A percentile compares a stretch with the other conserved stretches of the same genome.
These are phyloP conservation scores for Euryodendron excelsum DNA, from an alignment of 148 eudicot species.

Conservation along the genomic window DNA sequence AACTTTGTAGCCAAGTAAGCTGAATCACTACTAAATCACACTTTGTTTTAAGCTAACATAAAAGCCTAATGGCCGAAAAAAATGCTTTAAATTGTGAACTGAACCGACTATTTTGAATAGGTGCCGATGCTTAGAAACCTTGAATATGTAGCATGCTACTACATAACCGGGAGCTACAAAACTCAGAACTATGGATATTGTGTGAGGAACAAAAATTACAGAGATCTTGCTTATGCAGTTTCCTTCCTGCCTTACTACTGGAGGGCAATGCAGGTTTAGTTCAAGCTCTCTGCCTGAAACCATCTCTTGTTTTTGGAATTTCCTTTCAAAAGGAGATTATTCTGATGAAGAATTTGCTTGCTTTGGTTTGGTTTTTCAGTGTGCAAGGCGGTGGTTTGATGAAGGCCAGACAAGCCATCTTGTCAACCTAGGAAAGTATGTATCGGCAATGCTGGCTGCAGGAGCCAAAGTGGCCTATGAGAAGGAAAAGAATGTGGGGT, in stretches of 20 bases:
- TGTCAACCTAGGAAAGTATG: conserved; percentile 84
- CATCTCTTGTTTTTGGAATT: not conserved
- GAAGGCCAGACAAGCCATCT: conserved; percentile 88
- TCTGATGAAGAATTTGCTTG: not conserved
- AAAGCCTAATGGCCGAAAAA: not conserved
- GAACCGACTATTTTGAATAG: conserved; percentile 31
- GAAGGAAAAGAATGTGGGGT: conserved; percentile 61
- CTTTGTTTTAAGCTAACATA: not conserved
- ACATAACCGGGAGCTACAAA: conserved; percentile 89
- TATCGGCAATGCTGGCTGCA: conserved; percentile 97
- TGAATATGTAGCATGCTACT: conserved; percentile 85
- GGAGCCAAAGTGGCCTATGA: conserved; percentile 95
- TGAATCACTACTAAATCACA: not conserved
- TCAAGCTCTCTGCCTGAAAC: not conserved
- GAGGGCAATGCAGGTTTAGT: conserved; percentile 96
- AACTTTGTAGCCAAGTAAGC: conserved; percentile 93
- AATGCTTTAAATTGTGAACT: not conserved
- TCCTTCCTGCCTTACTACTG: conserved; percentile 96
- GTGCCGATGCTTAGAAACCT: conserved; percentile 89
- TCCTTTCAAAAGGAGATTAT: not conserved
- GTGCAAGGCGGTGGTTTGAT: conserved; percentile 96
- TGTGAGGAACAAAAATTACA: conserved; percentile 57
- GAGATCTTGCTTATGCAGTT: conserved; percentile 91
- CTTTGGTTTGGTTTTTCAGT: conserved; percentile 50
- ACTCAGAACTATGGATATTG: conserved; percentile 88